A percentile compares a stretch with the other conserved stretches of the same genome.
Conservation (phyloP, 73 alveolate species). For the Paramecium bursaria region DNA sequence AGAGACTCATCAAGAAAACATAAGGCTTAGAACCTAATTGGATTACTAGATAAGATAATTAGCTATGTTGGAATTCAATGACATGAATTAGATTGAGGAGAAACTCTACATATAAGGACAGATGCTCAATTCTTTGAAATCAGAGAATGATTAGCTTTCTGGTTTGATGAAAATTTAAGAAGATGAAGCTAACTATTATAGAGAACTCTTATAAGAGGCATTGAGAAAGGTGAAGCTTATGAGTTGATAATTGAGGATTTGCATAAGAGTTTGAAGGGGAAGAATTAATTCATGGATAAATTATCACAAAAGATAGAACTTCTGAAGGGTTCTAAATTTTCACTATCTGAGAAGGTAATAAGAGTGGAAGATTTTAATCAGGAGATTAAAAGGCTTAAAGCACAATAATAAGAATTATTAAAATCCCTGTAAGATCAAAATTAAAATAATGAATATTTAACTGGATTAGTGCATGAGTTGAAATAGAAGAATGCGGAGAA, state of each 20-base stretch:
- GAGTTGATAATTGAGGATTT: constrained; percentile 55
- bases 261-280: constrained; percentile 46
- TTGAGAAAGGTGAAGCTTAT: constrained; percentile 27
- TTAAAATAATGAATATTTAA: constrained; percentile 28
- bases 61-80: constrained; percentile 22
- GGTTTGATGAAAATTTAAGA: constrained; percentile 44
- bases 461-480: constrained; percentile 47
- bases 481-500: constrained; percentile 39
- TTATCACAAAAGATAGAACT: constrained; percentile 35
- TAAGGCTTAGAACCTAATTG: constrained; percentile 19
- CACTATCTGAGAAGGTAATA: constrained; percentile 30
- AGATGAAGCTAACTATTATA: constrained; percentile 47
- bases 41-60: constrained; percentile 7
- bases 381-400: neutral
- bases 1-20: constrained; percentile 41
- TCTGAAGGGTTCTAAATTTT: neutral
- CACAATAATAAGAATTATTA: neutral
- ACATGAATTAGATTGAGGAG: constrained; percentile 36
- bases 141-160: constrained; percentile 51
- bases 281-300: constrained; percentile 53
- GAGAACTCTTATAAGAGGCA: constrained; percentile 24
- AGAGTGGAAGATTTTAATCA: constrained; percentile 41
- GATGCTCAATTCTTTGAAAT: constrained; percentile 46
- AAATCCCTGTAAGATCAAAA: neutral
- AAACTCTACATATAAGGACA: constrained; percentile 32